Base-by-base conservation (phyloP, 192 early-diverging fungal species). In the Coemansia sp. region DNA sequence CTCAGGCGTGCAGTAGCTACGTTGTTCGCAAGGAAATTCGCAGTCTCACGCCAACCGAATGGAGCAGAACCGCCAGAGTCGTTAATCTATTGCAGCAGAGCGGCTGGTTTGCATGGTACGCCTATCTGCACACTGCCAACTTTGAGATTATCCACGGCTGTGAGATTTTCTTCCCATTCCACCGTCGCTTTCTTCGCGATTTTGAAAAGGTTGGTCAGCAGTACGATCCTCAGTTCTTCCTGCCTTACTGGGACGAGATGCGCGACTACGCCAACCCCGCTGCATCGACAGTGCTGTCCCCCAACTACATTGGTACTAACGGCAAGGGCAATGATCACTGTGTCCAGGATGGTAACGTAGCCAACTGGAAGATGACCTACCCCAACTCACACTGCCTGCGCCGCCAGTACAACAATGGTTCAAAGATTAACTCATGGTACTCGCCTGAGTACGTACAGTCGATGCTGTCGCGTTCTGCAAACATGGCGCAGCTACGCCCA, bases 161-260 rank as follows among this genome's bases (percentile, higher is more conserved):
- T 55, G 66, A 73, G 57, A 24, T 69, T 21, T 79, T 82, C 67
- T 63, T 82, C 55, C 80, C 80, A 14, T 78, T 59, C 52, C 80
- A 82, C 61, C 74, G 80, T 34, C 67, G 71, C 53, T 75, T 72
- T 51, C 21, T 79, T 27, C 53, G 50, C 24, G 70, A 69, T 33
- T 85, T 81, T 66, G 83, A 87, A 63, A 38, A 22, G 4, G 64
- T 61, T 11, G 70, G 78, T 0, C 73, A 68, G 41, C 42, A 24
- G 33, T 62, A 71, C 43, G 51, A 67, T 61, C 38, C 62, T 12
- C 37, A 19, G 11, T 71, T 82, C 61, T 68, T 40, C 33, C 46
- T 79, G 13, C 80, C 80, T 25, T 82, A 82, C 67, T 82, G 80
- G 80, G 80, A 82, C 34, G 69, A 58, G 60, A 44, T 70, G 45